Evolutionary conservation across 768 basidiomycete species (phyloP).

Genomic region (Lactifluus subvellereus): DNA sequence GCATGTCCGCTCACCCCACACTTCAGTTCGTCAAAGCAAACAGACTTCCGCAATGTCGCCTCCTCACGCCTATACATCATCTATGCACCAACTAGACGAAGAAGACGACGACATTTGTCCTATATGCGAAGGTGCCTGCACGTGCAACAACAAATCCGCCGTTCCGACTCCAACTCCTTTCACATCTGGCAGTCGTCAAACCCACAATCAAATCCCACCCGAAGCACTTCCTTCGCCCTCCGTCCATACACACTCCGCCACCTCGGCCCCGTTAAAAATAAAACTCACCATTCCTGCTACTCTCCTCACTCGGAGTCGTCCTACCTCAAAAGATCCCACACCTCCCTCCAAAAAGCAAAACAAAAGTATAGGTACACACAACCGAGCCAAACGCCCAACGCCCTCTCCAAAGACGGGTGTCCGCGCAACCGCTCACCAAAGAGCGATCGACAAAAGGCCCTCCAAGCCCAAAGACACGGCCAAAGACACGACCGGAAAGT

Average conservation of each 20-base stretch:
- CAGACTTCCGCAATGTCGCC: slow-evolving; percentile 58
- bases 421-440: neutral
- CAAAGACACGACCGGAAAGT: slow-evolving; percentile 25
- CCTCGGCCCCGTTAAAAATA: slow-evolving; percentile 23
- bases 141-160: slow-evolving; percentile 47
- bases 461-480: slow-evolving; percentile 11
- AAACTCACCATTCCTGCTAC: slow-evolving; percentile 24
- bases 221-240: slow-evolving; percentile 1
- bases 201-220: slow-evolving; percentile 8
- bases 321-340: neutral
- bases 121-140: slow-evolving; percentile 87
- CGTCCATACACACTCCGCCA: neutral
- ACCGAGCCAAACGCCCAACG: slow-evolving; percentile 13
- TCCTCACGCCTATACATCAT: slow-evolving; percentile 60
- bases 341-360: slow-evolving; percentile 15
- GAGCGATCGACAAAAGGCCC: slow-evolving; percentile 12
- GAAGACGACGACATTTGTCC: slow-evolving; percentile 87
- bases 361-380: slow-evolving; percentile 5
- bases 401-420: slow-evolving; percentile 7
- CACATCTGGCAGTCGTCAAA: slow-evolving; percentile 1
- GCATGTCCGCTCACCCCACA: slow-evolving; percentile 18
- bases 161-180: slow-evolving; percentile 1
- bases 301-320: slow-evolving; percentile 20
- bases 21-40: slow-evolving; percentile 41
- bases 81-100: slow-evolving; percentile 45